Percentiles rank a stretch among this genome's conserved stretches.
These are phyloP conservation scores for Apiospora malaysiana DNA, from an alignment of 2,329 filamentous ascomycete species.

Conservation along the genomic window DNA sequence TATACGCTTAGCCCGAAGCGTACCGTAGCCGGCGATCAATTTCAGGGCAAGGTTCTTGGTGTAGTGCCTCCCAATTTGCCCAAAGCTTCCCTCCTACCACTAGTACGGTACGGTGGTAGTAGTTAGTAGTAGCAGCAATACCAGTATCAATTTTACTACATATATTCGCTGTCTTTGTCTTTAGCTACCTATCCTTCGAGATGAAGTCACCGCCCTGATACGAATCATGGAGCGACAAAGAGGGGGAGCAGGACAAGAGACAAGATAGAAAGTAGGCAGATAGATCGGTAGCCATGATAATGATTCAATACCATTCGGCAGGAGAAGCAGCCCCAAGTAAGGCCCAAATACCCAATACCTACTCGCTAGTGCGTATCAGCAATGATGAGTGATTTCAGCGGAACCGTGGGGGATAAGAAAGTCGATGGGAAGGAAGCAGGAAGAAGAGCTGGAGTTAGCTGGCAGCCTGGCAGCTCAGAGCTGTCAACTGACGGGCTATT, in stretches of 20 bases:
- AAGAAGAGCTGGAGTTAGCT: background rate
- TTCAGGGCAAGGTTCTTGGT: conserved; percentile 12
- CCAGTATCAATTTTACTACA: background rate
- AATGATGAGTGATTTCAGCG: conserved; percentile 14
- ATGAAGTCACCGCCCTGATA: too few relatives aligned
- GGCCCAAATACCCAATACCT: background rate
- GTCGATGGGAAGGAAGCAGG: background rate
- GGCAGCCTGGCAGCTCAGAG: background rate
- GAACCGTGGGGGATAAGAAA: conserved; percentile 13
- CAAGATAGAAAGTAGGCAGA: background rate
- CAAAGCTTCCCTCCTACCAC: background rate
- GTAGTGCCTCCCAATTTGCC: conserved; percentile 16
- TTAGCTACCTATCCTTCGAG: too few relatives aligned
- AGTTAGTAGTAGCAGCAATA: too few relatives aligned
- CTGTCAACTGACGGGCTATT: conserved; percentile 4
- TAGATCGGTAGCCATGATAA: background rate
- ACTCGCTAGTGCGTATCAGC: conserved; percentile 8
- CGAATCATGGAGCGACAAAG: too few relatives aligned
- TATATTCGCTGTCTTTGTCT: background rate
- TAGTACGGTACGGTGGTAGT: too few relatives aligned
- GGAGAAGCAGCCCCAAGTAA: background rate
- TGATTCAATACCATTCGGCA: too few relatives aligned
- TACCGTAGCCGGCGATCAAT: background rate
- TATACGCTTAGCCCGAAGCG: background rate
- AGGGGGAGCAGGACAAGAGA: too few relatives aligned